Base-by-base conservation (phyloP, 108 stramenopile genomes). In the Discostella stelligeroides region DNA sequence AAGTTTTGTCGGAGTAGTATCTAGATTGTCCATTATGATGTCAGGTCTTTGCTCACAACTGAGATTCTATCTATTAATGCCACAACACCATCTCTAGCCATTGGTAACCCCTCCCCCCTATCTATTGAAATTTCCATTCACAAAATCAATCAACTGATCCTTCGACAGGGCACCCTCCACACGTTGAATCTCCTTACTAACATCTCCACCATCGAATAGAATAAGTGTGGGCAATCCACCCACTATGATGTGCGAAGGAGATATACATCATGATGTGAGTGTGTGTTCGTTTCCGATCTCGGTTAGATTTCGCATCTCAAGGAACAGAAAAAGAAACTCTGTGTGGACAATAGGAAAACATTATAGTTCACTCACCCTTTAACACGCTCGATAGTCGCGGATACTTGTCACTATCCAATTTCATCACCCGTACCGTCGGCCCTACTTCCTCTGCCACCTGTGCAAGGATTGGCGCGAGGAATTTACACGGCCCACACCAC, bases 401-500 rank as follows among this genome's bases (percentile, higher is more conserved):
- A 37, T 92, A 62, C 50, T 89, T 58, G 54, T 94, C 92, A 41
- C 88, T 84, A 72, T 96, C 90, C 47, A 96, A 57, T 72, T 96
- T 96, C 39, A 82, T 82, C 7, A 96, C 76, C 20, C 91, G 79
- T 13, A 90, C 83, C 17, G 70, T 70, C 0, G 75, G 60, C 0
- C 88, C 90, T 13, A 93, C 66, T 46, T 83, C 76, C 63, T 70
- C 39, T 7, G 91, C 95, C 12, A 80, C 92, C 27, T 66, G 79
- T 63, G 79, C 77, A 25, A 96, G 66, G 55, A 87, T 66, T 0
- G 91, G 90, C 12, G 81, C 85, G 61, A 96, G 79, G 50, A 91
- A 60, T 60, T 91, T 85, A 66, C 95, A 96, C 4, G 96, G 96
- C 1, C 96, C 96, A 54, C 96, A 96, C 92, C 92, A 96, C 5